Conservation (phyloP, 495 filamentous ascomycete genomes). For the Penicillium ucsense region DNA sequence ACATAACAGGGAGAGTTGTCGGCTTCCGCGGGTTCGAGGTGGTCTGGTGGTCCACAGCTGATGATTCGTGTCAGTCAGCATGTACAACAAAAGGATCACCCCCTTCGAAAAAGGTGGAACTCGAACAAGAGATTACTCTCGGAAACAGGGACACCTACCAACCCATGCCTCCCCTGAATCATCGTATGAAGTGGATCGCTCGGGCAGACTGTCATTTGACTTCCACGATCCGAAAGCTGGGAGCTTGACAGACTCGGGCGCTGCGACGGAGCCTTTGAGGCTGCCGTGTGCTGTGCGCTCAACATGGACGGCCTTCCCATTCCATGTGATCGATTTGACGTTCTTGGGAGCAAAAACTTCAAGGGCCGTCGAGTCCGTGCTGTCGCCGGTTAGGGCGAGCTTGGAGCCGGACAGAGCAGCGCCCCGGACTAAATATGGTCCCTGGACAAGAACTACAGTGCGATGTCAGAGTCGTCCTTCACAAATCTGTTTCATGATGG, state of each 20-base stretch:
- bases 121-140: too few relatives aligned
- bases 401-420: constrained; percentile 37
- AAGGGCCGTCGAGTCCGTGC: constrained; percentile 49
- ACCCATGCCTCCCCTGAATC: constrained; percentile 52
- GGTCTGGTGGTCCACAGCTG: constrained; percentile 38
- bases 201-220: constrained; percentile 58
- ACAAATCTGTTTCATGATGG: neutral
- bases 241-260: constrained; percentile 32
- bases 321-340: constrained; percentile 45
- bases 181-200: constrained; percentile 49
- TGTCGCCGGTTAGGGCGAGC: constrained; percentile 52
- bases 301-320: constrained; percentile 34
- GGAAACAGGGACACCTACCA: constrained; percentile 14
- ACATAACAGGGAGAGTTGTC: constrained; percentile 44
- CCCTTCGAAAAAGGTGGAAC: too few relatives aligned
- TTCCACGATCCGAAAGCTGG: constrained; percentile 54
- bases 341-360: constrained; percentile 50
- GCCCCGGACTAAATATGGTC: constrained; percentile 57
- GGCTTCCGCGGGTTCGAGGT: constrained; percentile 53
- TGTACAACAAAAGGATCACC: too few relatives aligned
- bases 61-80: constrained; percentile 1
- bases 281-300: constrained; percentile 35
- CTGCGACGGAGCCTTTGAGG: constrained; percentile 37
- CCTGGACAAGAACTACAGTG: constrained; percentile 43
- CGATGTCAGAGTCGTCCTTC: neutral